A percentile compares a stretch with the other conserved stretches of the same genome.
Conservation (phyloP, 139 green algal species). For the Closterium sp. region DNA sequence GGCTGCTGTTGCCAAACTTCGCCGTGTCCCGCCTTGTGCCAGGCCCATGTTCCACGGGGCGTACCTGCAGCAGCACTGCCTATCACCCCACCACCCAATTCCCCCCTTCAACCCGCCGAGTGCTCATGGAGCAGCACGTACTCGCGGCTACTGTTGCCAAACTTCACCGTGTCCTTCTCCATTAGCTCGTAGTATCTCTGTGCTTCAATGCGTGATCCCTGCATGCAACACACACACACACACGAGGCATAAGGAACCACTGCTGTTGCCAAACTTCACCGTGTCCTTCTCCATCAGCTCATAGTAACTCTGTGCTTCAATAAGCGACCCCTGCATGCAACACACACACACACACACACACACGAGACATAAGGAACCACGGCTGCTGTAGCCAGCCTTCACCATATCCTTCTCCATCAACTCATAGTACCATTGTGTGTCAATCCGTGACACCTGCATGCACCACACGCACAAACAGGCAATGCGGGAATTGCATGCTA, state of each 20-base stretch:
- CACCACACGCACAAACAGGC: neutral
- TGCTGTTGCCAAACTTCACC: conserved; percentile 79
- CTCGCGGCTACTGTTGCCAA: conserved; percentile 67
- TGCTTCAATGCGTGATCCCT: neutral
- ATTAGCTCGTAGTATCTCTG: neutral
- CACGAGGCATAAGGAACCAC: neutral
- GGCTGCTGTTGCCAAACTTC: conserved; percentile 50
- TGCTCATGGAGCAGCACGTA: conserved; percentile 88
- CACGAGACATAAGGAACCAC: neutral
- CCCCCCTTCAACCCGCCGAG: neutral
- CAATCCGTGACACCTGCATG: no score
- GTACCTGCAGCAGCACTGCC: no score
- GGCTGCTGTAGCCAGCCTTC: conserved; percentile 62
- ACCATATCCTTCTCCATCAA: no score
- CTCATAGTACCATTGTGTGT: no score
- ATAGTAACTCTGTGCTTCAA: conserved; percentile 68
- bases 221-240: neutral
- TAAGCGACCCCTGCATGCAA: conserved; percentile 11
- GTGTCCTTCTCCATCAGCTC: conserved; percentile 86
- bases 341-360: neutral
- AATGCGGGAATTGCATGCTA: no score
- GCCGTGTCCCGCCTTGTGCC: no score
- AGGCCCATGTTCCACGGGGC: no score
- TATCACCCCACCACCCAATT: neutral
- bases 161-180: neutral